Evolutionary conservation across 2,329 filamentous ascomycete species (phyloP).

Genomic region (Neurospora sp.): DNA sequence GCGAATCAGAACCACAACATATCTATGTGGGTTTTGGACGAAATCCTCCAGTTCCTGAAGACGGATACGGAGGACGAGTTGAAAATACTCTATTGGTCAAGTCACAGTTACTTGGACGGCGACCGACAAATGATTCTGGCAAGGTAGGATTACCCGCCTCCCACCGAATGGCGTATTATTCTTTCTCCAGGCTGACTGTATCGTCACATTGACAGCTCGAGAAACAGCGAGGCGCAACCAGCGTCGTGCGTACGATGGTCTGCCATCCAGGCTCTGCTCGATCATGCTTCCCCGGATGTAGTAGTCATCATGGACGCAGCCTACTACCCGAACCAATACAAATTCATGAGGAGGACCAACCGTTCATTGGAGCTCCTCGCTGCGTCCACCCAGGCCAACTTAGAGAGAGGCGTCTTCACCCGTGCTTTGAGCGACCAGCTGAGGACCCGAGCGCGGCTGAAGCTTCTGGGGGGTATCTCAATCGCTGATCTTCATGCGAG

Average conservation of each 20-base stretch:
- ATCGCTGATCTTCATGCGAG: conserved; percentile 44
- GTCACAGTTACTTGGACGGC: conserved; percentile 42
- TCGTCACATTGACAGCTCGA: conserved; percentile 31
- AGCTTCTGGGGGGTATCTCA: conserved; percentile 33
- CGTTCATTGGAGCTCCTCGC: conserved; percentile 43
- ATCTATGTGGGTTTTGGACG: conserved; percentile 43
- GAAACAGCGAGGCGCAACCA: conserved; percentile 27
- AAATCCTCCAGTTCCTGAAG: conserved; percentile 42
- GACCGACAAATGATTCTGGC: conserved; percentile 48
- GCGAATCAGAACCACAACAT: conserved; percentile 29
- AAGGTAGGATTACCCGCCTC: conserved; percentile 30
- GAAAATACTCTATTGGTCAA: conserved; percentile 50
- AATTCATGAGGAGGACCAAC: neutral
- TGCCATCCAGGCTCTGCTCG: conserved; percentile 44
- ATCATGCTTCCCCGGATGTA: conserved; percentile 45
- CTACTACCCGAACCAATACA: conserved; percentile 37
- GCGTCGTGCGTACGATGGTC: conserved; percentile 43
- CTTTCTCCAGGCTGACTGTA: conserved; percentile 1
- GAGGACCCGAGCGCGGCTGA: conserved; percentile 34
- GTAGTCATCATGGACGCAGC: conserved; percentile 49
- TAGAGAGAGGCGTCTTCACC: conserved; percentile 44
- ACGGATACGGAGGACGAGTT: conserved; percentile 44
- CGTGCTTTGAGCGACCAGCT: conserved; percentile 39
- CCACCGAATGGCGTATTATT: neutral
- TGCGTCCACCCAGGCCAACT: conserved; percentile 42